A percentile compares a stretch with the other conserved stretches of the same genome.
Evolutionary conservation across 768 basidiomycete genomes (phyloP).

Genomic region (Pulveroboletus frians): DNA sequence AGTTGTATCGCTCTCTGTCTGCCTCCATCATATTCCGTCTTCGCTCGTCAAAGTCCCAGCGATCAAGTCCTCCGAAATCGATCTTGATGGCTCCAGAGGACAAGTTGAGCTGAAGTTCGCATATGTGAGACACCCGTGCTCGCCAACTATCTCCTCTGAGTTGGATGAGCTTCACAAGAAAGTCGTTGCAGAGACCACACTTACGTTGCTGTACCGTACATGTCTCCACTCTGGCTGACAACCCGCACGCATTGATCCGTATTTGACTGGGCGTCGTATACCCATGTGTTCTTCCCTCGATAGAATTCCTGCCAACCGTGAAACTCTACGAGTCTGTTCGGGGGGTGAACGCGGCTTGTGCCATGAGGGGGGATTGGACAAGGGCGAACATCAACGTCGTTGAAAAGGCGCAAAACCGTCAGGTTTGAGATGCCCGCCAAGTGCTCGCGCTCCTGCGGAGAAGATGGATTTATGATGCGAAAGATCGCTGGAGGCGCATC

Average conservation of each 20-base stretch:
- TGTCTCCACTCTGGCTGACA: conserved; percentile 55
- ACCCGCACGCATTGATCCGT: conserved; percentile 60
- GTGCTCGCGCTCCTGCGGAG: conserved; percentile 36
- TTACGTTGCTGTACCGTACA: conserved; percentile 77
- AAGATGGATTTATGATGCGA: conserved; percentile 45
- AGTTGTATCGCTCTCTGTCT: conserved; percentile 9
- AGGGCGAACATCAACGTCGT: conserved; percentile 61
- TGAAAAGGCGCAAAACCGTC: conserved; percentile 59
- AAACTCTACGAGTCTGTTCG: conserved; percentile 56
- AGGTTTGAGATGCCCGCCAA: conserved; percentile 59
- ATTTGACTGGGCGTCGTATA: conserved; percentile 68
- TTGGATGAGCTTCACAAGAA: conserved; percentile 3
- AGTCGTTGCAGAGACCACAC: conserved; percentile 15
- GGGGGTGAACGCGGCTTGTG: conserved; percentile 41
- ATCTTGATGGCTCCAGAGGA: conserved; percentile 57
- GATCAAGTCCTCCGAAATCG: conserved; percentile 71
- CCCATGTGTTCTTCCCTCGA: conserved; percentile 62
- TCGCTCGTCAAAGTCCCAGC: conserved; percentile 64
- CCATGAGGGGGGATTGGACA: conserved; percentile 46
- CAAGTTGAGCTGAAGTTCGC: conserved; percentile 68
- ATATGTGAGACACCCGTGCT: conserved; percentile 61
- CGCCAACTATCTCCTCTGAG: conserved; percentile 79
- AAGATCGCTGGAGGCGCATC: conserved; percentile 43
- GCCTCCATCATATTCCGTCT: conserved; percentile 61
- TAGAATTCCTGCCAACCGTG: conserved; percentile 73